Conservation (phyloP, 2,329 filamentous ascomycete species). For the Pestalotiopsis sp. region DNA sequence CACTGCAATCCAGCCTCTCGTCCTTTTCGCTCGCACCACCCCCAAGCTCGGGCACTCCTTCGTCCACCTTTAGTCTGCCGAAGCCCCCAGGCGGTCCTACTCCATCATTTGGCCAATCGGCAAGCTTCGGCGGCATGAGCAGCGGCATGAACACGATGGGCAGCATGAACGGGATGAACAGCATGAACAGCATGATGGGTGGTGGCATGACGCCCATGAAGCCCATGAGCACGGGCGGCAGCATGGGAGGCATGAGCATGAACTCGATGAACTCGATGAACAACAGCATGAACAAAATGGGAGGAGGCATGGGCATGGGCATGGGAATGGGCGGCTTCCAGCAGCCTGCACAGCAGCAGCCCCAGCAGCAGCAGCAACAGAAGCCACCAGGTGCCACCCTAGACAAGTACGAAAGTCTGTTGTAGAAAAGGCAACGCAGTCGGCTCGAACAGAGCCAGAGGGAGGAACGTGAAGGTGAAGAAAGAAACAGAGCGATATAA, state of each 20-base stretch:
- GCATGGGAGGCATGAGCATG: constrained; percentile 22
- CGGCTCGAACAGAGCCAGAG: background rate
- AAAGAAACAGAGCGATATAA: constrained; percentile 1
- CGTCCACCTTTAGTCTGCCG: constrained; percentile 50
- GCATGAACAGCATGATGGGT: constrained; percentile 28
- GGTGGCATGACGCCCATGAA: constrained; percentile 28
- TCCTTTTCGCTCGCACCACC: constrained; percentile 64
- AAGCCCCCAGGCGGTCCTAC: constrained; percentile 42
- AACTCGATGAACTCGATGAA: constrained; percentile 22
- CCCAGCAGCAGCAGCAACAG: constrained; percentile 36
- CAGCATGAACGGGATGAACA: constrained; percentile 22
- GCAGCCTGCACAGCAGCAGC: constrained; percentile 32
- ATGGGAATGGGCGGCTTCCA: constrained; percentile 29
- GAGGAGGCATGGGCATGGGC: constrained; percentile 29
- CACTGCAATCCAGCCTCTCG: constrained; percentile 39
- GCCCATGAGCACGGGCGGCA: constrained; percentile 22
- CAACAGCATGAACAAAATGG: constrained; percentile 24
- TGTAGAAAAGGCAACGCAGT: constrained; percentile 38
- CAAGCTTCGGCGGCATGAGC: constrained; percentile 19
- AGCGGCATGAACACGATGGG: constrained; percentile 21
- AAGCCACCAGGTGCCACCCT: constrained; percentile 44
- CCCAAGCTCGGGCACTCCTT: constrained; percentile 36
- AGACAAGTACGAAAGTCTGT: constrained; percentile 70
- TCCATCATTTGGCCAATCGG: constrained; percentile 24
- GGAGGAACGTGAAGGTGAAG: background rate